Conservation (phyloP, 805 yeast genomes). For the Kuraishia borneana region DNA sequence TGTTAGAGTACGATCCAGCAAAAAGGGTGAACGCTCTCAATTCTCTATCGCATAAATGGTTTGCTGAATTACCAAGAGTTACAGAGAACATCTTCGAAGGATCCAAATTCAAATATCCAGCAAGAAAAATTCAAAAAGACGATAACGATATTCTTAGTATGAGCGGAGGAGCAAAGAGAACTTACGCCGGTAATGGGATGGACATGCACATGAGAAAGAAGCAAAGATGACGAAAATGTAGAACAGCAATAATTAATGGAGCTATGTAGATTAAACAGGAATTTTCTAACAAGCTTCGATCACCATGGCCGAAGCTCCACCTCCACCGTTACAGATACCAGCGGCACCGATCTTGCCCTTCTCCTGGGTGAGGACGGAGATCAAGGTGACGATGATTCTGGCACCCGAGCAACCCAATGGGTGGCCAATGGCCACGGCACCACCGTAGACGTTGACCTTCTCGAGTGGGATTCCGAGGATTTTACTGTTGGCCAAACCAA, state of each 20-base stretch:
- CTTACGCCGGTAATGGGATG: neutral
- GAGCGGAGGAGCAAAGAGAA: conserved; percentile 1
- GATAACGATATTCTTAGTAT: conserved; percentile 58
- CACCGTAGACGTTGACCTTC: conserved; percentile 84
- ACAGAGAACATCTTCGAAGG: conserved; percentile 73
- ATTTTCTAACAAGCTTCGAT: conserved; percentile 48
- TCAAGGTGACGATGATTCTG: conserved; percentile 78
- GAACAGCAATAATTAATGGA: too few species aligned
- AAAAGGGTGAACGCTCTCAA: conserved; percentile 67
- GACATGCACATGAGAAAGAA: conserved; percentile 2
- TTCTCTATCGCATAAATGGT: conserved; percentile 71
- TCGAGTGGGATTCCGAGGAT: conserved; percentile 48
- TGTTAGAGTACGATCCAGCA: conserved; percentile 79
- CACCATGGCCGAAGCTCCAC: conserved; percentile 93
- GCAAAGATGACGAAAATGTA: conserved; percentile 1
- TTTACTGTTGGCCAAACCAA: conserved; percentile 83
- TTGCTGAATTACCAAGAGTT: conserved; percentile 59
- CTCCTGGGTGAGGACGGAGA: conserved; percentile 76
- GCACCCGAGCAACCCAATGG: conserved; percentile 97
- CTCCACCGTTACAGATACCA: conserved; percentile 98
- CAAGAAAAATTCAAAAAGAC: conserved; percentile 76
- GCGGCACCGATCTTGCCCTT: conserved; percentile 84
- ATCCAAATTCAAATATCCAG: conserved; percentile 65
- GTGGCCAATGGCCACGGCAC: conserved; percentile 93
- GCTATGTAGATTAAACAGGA: too few species aligned